phyloP scores from a whole-genome alignment of 2,329 filamentous ascomycete genomes.

The Bertia moriformis region DNA sequence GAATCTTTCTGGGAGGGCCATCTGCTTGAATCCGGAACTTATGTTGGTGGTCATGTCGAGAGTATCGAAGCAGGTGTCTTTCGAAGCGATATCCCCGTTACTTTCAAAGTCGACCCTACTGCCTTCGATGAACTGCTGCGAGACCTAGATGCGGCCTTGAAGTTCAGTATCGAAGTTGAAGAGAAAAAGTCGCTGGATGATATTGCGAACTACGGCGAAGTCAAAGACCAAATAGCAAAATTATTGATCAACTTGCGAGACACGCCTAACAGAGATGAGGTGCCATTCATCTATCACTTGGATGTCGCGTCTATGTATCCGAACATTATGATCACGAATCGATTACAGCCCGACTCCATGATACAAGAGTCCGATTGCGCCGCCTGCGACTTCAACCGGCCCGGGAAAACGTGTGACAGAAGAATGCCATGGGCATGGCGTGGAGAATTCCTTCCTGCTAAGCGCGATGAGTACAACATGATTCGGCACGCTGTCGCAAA shows the following conservation, averaged over 20 bases:
- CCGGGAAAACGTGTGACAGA: constrained; percentile 91
- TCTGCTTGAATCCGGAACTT: constrained; percentile 89
- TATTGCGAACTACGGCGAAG: constrained; percentile 67
- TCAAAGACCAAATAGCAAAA: constrained; percentile 68
- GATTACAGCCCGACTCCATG: constrained; percentile 97
- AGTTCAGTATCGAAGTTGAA: constrained; percentile 74
- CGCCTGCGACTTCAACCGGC: constrained; percentile 93
- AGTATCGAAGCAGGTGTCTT: constrained; percentile 98
- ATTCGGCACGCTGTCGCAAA: constrained; percentile 82
- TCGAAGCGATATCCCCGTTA: constrained; percentile 83
- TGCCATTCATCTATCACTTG: constrained; percentile 89
- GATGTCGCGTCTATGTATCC: constrained; percentile 99
- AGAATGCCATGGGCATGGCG: constrained; percentile 94
- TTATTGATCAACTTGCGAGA: constrained; percentile 60
- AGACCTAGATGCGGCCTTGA: constrained; percentile 77
- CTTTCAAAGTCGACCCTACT: constrained; percentile 76
- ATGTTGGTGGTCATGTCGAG: constrained; percentile 95
- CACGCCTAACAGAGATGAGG: constrained; percentile 71
- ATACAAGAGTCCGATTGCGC: constrained; percentile 91
- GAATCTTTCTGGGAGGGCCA: constrained; percentile 97
- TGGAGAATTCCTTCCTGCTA: constrained; percentile 90
- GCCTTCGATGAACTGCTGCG: constrained; percentile 78
- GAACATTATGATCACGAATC: constrained; percentile 99
- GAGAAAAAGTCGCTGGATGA: constrained; percentile 72
- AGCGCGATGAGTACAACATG: constrained; percentile 98